phyloP scores from a whole-genome alignment of 2,329 filamentous ascomycete genomes.

The Nemania sp. region DNA sequence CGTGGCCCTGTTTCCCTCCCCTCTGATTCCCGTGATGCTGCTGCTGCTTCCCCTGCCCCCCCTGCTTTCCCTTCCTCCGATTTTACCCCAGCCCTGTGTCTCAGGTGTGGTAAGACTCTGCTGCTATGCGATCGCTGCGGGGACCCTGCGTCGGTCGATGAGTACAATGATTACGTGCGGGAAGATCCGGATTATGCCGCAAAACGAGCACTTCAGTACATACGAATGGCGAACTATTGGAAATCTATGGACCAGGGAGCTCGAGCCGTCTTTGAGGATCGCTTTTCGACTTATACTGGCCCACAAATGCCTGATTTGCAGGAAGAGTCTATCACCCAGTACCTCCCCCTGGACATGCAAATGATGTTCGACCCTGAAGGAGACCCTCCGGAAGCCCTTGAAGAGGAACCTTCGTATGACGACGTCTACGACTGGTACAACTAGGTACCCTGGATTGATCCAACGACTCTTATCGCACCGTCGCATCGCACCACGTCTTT shows the following conservation, averaged over 20 bases:
- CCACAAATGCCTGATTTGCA: slow-evolving; percentile 15
- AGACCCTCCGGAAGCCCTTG: slow-evolving; percentile 38
- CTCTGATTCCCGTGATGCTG: slow-evolving; percentile 19
- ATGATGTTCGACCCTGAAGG: slow-evolving; percentile 27
- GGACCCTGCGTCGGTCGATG: slow-evolving; percentile 36
- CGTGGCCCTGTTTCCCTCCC: slow-evolving; percentile 56
- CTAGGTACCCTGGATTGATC: slow-evolving; percentile 17
- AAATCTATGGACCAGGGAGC: slow-evolving; percentile 28
- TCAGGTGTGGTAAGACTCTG: slow-evolving; percentile 39
- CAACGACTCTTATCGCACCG: slow-evolving; percentile 1
- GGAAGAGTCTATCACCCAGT: slow-evolving; percentile 28
- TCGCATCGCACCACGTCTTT: background rate
- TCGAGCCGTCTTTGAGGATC: slow-evolving; percentile 25
- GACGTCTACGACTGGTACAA: slow-evolving; percentile 19
- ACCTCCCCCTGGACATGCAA: slow-evolving; percentile 29
- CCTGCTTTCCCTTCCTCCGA: slow-evolving; percentile 26
- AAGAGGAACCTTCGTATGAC: slow-evolving; percentile 29
- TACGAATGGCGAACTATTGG: slow-evolving; percentile 31
- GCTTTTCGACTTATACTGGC: slow-evolving; percentile 28
- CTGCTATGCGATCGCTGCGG: slow-evolving; percentile 37
- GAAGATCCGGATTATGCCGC: slow-evolving; percentile 30
- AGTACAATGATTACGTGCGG: slow-evolving; percentile 35
- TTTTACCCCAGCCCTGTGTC: slow-evolving; percentile 34
- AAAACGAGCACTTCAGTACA: slow-evolving; percentile 24
- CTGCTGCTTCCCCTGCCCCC: slow-evolving; percentile 19